phyloP scores from a whole-genome alignment of 257 asterid species.

The Penstemon davidsonii region DNA sequence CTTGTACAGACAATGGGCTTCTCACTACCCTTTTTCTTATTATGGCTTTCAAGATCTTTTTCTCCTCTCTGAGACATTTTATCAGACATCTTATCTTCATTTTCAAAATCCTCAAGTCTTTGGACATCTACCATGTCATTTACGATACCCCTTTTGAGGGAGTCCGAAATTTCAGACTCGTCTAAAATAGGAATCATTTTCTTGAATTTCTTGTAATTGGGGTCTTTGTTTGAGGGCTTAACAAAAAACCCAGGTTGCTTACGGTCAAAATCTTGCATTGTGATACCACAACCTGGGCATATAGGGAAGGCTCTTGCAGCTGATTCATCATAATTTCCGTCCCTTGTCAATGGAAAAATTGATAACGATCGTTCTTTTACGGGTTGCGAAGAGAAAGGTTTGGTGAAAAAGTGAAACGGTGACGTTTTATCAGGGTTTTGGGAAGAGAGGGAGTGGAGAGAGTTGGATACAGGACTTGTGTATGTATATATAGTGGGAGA shows the following conservation, averaged over 20 bases:
- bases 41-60: conserved; percentile 15
- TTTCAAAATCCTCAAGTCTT: conserved; percentile 25
- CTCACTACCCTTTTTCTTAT: conserved; percentile 25
- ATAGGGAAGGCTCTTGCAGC: conserved; percentile 37
- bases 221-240: conserved; percentile 45
- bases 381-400: conserved; percentile 45
- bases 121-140: conserved; percentile 47
- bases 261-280: conserved; percentile 70
- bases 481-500: conserved; percentile 34
- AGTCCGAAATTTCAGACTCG: conserved; percentile 62
- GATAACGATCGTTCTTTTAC: conserved; percentile 29
- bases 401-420: conserved; percentile 35
- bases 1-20: conserved; percentile 76
- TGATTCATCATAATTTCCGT: conserved; percentile 79
- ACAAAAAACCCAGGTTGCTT: conserved; percentile 67
- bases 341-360: conserved; percentile 45
- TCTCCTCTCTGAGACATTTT: conserved; percentile 29
- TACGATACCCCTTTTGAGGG: conserved; percentile 56
- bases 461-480: conserved; percentile 33
- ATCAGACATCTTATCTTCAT: conserved; percentile 32
- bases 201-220: conserved; percentile 48
- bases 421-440: conserved; percentile 62
- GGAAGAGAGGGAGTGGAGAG: conserved; percentile 27
- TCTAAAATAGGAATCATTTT: conserved; percentile 52
- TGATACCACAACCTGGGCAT: conserved; percentile 88